phyloP scores from a whole-genome alignment of 2,329 filamentous ascomycete species.

The Samsoniella hepiali region DNA sequence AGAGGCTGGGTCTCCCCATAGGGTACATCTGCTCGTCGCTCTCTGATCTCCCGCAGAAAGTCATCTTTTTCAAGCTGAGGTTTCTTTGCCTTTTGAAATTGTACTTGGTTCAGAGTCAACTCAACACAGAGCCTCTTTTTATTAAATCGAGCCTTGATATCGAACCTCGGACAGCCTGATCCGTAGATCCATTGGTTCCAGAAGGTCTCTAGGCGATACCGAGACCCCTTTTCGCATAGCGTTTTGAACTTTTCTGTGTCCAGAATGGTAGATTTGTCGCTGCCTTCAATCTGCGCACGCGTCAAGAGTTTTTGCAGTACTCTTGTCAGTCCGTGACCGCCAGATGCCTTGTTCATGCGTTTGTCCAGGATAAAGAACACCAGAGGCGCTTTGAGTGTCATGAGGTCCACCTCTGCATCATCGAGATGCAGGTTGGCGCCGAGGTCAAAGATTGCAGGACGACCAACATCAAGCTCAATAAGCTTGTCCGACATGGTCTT shows the following conservation, averaged over 20 bases:
- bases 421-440: conserved; percentile 77
- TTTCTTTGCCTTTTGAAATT: conserved; percentile 43
- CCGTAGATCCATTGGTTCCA: conserved; percentile 91
- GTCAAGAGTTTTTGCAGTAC: conserved; percentile 84
- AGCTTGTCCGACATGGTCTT: conserved; percentile 81
- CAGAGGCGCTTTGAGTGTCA: conserved; percentile 83
- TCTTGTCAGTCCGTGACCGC: conserved; percentile 76
- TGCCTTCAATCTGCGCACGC: conserved; percentile 68
- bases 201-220: conserved; percentile 82
- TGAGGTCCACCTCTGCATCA: conserved; percentile 82
- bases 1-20: conserved; percentile 69
- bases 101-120: conserved; percentile 79
- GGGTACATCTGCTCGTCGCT: conserved; percentile 67
- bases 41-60: conserved; percentile 82
- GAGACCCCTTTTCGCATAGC: conserved; percentile 82
- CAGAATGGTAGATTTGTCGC: conserved; percentile 66
- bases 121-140: conserved; percentile 96
- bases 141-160: conserved; percentile 87
- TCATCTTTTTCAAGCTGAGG: conserved; percentile 63
- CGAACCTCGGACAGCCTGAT: conserved; percentile 83
- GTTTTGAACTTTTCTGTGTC: conserved; percentile 73
- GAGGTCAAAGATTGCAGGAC: conserved; percentile 78
- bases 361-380: conserved; percentile 94
- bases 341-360: conserved; percentile 79
- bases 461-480: conserved; percentile 74